Conservation (phyloP, 2,329 filamentous ascomycete species). For the Geosmithia flava region DNA sequence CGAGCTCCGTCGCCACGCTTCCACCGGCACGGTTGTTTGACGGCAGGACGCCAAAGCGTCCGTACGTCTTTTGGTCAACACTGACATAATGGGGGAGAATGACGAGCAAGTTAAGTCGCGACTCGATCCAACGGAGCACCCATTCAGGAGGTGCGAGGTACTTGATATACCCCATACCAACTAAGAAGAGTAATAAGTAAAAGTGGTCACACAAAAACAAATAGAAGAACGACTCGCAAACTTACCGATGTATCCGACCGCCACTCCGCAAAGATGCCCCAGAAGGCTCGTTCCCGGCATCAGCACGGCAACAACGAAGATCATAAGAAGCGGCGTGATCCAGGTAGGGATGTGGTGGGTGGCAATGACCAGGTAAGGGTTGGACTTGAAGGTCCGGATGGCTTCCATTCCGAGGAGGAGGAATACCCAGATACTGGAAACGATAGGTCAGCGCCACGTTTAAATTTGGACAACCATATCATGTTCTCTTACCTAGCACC, state of each 20-base stretch:
- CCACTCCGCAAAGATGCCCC: constrained; percentile 76
- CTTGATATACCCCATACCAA: constrained; percentile 78
- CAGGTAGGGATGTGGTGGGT: constrained; percentile 73
- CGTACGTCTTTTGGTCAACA: constrained; percentile 91
- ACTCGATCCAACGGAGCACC: constrained; percentile 77
- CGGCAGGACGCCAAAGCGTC: constrained; percentile 80
- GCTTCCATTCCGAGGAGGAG: constrained; percentile 75
- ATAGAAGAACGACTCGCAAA: constrained; percentile 6
- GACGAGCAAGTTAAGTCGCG: constrained; percentile 72
- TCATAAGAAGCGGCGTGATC: constrained; percentile 71
- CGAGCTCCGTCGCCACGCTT: constrained; percentile 44
- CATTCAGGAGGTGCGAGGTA: constrained; percentile 84
- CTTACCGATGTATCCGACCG: constrained; percentile 76
- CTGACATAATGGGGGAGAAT: constrained; percentile 85
- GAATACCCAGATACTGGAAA: constrained; percentile 79
- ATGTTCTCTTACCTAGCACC: constrained; percentile 56
- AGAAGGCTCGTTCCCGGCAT: constrained; percentile 73
- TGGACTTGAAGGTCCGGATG: constrained; percentile 70
- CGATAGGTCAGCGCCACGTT: constrained; percentile 1
- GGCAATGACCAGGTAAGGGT: constrained; percentile 60
- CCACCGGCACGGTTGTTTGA: constrained; percentile 28
- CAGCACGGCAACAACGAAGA: constrained; percentile 63
- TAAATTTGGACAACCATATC: neutral
- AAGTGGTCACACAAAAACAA: neutral
- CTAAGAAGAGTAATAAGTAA: constrained; percentile 25